Evolutionary conservation across 371 early-diverging fungal genomes (phyloP), one percentile per base, ranked within the genome.

Genomic region (Saksenaea vasiformis): DNA sequence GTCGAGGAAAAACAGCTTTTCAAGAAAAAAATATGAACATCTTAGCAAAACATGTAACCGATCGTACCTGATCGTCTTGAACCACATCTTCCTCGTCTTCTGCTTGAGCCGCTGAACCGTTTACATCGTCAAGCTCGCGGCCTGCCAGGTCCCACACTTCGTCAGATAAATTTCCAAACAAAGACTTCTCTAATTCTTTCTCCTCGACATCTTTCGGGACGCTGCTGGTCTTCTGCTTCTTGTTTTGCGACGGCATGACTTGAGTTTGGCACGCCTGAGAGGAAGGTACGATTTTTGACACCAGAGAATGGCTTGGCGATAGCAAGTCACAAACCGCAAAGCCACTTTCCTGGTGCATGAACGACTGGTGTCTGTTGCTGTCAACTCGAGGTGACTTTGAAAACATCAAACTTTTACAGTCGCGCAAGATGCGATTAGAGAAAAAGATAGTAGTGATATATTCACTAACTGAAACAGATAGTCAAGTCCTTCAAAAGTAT

Each of bases 1-100:
- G 62, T 76, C 81, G 53, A 79, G 78, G 63, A 76, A 80, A 63
- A 80, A 77, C 19, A 73, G 55, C 73, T 69, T 37, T 35, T 34
- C 37, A 17, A 55, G 14, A 10, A 15, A 17, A 55, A 24, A 10
- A 15, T 14, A 36, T 35, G 17, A 55, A 60, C 44, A 41, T 7
- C 14, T 13, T 17, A n/a, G 15, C 19, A 14, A 14, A 17, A 44
- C 26, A 22, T 24, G 27, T 55, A 36, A 28, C 11, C 47, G 17
- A 19, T 39, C 53, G 60, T 54, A 60, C 59, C 69, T 62, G 24
- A 68, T 43, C 58, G 70, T 72, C 54, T 3, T 74, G 69, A 5
- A 77, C 77, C 37, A 35, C 27, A 73, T 56, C 55, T 76, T 82
- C 65, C 80, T 74, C 54, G 79, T 72, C 26, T 77, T 79, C 22